Base-by-base conservation (phyloP, 2,329 filamentous ascomycete species). In the Karstenula rhodostoma region DNA sequence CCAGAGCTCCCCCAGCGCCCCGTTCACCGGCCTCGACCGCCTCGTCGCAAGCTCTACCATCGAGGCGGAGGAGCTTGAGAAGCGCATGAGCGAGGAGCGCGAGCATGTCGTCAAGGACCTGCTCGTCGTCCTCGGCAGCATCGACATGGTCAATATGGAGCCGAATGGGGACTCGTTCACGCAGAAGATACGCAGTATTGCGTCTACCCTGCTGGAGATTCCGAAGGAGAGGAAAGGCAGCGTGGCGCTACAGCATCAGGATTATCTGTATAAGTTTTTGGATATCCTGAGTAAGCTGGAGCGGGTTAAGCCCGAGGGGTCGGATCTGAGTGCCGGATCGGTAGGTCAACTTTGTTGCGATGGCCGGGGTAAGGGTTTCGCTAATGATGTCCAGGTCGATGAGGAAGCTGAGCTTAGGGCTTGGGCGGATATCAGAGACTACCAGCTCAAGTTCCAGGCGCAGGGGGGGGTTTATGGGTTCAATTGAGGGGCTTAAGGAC, bases 61-160 rank as follows among this genome's bases (percentile, higher is more conserved):
- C 35, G 64, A 71, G 12, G 55, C 74, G n/a, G 82, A 84, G 56
- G 76, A 78, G 7, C 85, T 89, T 23, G 84, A 89, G 56, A 82
- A 84, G 3, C 83, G 86, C 72, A 93, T 96, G 86, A 83, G 85
- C 1, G 82, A 87, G 23, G 93, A 96, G 80, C 87, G 92, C 4
- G 91, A 94, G 69, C 83, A 87, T n/a, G 93, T 96, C 33, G 88
- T 96, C 12, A 89, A 91, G 66, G 89, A 94, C 74, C 84, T 96
- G 1, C 84, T 96, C 1, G 83, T 87, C 3, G 89, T 96, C 3
- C 81, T 96, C 5, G 86, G 87, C 27, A 91, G 87, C 58, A 92
- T 96, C 67, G 91, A 90, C 50, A 91, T 94, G 81, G 87, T 92
- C 60, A 93, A 93, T 76, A 90, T 96, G 84, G 93, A 96, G 75